These are phyloP conservation scores for Boletus rubroflammeus DNA, from an alignment of 768 basidiomycete species.

Conservation along the genomic window DNA sequence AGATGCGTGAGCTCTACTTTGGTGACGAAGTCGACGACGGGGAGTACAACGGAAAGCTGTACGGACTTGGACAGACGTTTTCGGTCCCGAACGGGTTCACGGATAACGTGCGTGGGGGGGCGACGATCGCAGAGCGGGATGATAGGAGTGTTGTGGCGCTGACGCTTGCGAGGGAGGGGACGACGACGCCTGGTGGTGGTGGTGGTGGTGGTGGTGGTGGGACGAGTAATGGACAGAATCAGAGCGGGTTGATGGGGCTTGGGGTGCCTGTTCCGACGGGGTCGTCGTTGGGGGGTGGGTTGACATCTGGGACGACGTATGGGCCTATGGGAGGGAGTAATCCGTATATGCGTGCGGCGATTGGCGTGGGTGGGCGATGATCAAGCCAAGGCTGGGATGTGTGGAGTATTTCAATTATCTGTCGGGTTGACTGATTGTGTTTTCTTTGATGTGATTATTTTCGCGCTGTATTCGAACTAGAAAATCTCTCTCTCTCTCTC, in stretches of 20 bases:
- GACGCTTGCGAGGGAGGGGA: slow-evolving; percentile 20
- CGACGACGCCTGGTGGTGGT: slow-evolving; percentile 44
- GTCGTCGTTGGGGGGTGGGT: slow-evolving; percentile 35
- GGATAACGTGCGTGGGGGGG: slow-evolving; percentile 64
- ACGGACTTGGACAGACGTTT: slow-evolving; percentile 80
- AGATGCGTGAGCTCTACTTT: slow-evolving; percentile 91
- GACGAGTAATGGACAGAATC: slow-evolving; percentile 24
- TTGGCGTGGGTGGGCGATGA: slow-evolving; percentile 52
- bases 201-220: neutral
- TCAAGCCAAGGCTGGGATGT: slow-evolving; percentile 17
- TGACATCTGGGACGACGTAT: slow-evolving; percentile 53
- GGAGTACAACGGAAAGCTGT: slow-evolving; percentile 80
- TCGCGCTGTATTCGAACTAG: slow-evolving; percentile 21
- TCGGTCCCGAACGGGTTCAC: slow-evolving; percentile 61
- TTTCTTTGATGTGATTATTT: slow-evolving; percentile 35
- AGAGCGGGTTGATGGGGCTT: slow-evolving; percentile 50
- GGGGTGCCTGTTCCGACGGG: slow-evolving; percentile 36
- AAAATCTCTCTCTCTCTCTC: neutral
- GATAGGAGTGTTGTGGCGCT: slow-evolving; percentile 48
- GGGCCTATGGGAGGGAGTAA: slow-evolving; percentile 57
- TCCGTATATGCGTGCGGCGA: slow-evolving; percentile 61
- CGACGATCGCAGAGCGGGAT: slow-evolving; percentile 80
- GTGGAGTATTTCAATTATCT: slow-evolving; percentile 20
- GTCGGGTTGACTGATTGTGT: slow-evolving; percentile 15
- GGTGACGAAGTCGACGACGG: slow-evolving; percentile 80